phyloP scores from a whole-genome alignment of 352 stramenopile species.

The Saprolegnia diclina region DNA sequence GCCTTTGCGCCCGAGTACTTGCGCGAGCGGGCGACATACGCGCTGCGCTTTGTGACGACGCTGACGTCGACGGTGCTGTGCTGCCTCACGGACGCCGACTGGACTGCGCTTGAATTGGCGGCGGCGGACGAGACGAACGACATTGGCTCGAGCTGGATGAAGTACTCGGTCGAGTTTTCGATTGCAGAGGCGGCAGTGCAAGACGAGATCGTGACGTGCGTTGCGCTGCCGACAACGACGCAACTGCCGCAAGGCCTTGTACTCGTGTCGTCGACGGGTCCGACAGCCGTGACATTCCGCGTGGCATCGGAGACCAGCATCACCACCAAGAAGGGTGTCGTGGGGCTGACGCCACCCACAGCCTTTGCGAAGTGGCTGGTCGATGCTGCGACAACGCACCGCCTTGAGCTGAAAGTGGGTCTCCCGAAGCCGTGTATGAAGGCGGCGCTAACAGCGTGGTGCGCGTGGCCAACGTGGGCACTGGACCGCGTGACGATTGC shows the following conservation, averaged over 20 bases:
- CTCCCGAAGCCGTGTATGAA: constrained; percentile 4
- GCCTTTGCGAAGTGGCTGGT: constrained; percentile 11
- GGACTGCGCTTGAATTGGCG: constrained; percentile 30
- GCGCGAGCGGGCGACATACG: constrained; percentile 59
- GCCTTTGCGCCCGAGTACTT: constrained; percentile 40
- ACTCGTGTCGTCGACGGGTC: constrained; percentile 28
- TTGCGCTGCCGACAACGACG: too few relatives aligned
- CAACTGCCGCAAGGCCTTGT: too few relatives aligned
- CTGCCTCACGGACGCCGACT: constrained; percentile 42
- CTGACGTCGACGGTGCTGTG: constrained; percentile 46
- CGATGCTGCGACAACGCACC: background rate
- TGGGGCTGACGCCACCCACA: background rate
- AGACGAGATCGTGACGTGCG: constrained; percentile 29
- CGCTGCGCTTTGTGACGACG: constrained; percentile 59
- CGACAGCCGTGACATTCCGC: background rate
- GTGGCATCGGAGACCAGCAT: constrained; percentile 27
- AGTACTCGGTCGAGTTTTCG: constrained; percentile 35
- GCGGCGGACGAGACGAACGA: constrained; percentile 27
- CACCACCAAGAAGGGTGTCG: background rate
- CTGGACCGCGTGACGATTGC: background rate
- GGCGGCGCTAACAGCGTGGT: background rate
- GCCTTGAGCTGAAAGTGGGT: background rate
- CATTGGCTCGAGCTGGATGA: constrained; percentile 28
- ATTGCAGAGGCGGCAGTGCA: constrained; percentile 34
- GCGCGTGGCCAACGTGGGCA: background rate